Evolutionary conservation across 768 basidiomycete species (phyloP), one percentile per base, ranked within the genome.

Genomic region (Suillus weaverae): DNA sequence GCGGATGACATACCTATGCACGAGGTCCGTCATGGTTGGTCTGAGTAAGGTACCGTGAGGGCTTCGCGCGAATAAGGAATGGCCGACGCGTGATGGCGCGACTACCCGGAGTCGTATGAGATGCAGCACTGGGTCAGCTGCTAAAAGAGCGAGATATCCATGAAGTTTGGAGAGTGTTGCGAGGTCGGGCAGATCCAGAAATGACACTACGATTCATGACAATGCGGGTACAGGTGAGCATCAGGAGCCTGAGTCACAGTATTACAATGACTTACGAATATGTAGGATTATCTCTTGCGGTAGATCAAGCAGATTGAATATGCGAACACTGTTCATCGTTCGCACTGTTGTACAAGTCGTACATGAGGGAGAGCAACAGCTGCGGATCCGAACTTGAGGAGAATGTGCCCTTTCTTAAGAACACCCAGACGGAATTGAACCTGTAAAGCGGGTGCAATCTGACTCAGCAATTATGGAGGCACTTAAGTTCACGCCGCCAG

Each of bases 131-230:
- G 86, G 88, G 72, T 92, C 90, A 8, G 80, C 73, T 13, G 88
- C 83, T 60, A 91, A 78, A 8, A 70, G 71, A 9, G 81, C 80
- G 8, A 91, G 78, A 30, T 73, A 65, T 33, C 81, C 84, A 60
- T 78, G 82, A 33, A 83, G 78, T 62, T 78, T 81, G 9, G 84
- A 81, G 46, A 90, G 72, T 1, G 80, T 70, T 55, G 83, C 83
- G 54, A 91, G 82, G 71, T 92, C 91, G 0, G 91, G 90, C 7
- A 91, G 74, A 74, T 92, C 91, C 62, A 92, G 80, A 73, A 85
- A 92, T 0, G 87, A 86, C 53, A 89, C 90, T 91, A 63, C 3
- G 26, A 20, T 54, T 54, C 20, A 54, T 54, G 16, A 18, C 50
- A 30, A 32, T 10, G 26, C 3, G 14, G 26, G 10, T 54, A 6